Evolutionary conservation across 371 early-diverging fungal species (phyloP).

Genomic region (Mortierella sp.): DNA sequence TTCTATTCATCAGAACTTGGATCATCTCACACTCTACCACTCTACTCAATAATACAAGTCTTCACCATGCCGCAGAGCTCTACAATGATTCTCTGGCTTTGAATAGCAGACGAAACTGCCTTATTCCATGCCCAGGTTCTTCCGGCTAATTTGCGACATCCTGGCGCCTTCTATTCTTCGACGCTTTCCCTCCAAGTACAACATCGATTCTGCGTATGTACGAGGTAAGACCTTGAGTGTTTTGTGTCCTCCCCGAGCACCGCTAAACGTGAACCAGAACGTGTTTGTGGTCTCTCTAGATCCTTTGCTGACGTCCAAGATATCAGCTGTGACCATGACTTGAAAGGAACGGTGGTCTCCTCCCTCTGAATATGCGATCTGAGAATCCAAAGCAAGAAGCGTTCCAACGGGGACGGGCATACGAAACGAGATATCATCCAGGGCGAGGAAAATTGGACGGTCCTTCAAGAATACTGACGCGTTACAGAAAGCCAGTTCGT

Average conservation of each 20-base stretch:
- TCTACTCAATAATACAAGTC: too few species aligned
- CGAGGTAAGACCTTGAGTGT: conserved; percentile 68
- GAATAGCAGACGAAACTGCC: too few species aligned
- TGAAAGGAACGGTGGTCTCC: conserved; percentile 70
- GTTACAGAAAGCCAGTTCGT: conserved; percentile 83
- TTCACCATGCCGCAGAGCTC: too few species aligned
- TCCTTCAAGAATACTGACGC: conserved; percentile 71
- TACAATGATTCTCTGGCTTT: too few species aligned
- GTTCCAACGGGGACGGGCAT: conserved; percentile 93
- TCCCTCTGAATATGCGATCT: conserved; percentile 75
- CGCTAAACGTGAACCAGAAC: conserved; percentile 86
- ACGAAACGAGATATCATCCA: conserved; percentile 90
- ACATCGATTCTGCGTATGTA: conserved; percentile 83
- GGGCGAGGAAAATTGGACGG: conserved; percentile 70
- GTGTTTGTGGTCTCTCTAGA: conserved; percentile 77
- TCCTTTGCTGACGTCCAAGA: conserved; percentile 72
- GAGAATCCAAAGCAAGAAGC: conserved; percentile 75
- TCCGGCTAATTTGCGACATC: conserved; percentile 22
- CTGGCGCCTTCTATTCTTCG: conserved; percentile 39
- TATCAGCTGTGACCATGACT: conserved; percentile 81
- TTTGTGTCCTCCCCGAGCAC: conserved; percentile 24
- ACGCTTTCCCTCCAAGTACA: conserved; percentile 79
- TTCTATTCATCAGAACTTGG: too few species aligned
- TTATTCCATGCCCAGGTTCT: conserved; percentile 32
- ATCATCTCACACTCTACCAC: too few species aligned